Conservation (phyloP, 202 grass and related monocot genomes). For the Saccharum hybrid region DNA sequence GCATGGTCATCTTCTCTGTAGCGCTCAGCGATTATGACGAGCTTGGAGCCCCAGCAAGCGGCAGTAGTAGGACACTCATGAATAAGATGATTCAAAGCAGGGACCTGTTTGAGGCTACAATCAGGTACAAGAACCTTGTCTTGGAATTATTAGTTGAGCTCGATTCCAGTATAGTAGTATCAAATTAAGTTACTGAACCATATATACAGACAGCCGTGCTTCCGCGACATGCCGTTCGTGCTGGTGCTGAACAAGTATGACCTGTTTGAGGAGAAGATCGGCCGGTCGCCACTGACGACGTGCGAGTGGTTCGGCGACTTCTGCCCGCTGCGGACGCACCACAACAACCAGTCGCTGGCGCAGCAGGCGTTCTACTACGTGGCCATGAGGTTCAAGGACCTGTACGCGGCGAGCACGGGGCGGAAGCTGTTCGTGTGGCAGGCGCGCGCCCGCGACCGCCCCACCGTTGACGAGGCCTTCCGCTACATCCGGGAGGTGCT, state of each 20-base stretch:
- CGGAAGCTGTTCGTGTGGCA: conserved; percentile 95
- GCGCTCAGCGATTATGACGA: conserved; percentile 82
- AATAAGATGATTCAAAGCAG: conserved; percentile 96
- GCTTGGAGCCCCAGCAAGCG: conserved; percentile 53
- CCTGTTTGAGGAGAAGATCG: conserved; percentile 86
- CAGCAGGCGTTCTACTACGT: conserved; percentile 95
- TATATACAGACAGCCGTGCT: conserved; percentile 72
- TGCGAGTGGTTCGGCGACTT: conserved; percentile 96
- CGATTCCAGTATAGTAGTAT: neutral
- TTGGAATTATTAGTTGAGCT: neutral
- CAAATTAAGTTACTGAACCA: neutral
- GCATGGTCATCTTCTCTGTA: conserved; percentile 79
- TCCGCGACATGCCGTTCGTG: conserved; percentile 75
- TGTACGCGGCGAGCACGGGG: conserved; percentile 59
- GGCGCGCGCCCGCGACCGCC: conserved; percentile 70
- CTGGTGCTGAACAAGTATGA: conserved; percentile 97
- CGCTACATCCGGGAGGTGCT: conserved; percentile 87
- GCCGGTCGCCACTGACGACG: conserved; percentile 42
- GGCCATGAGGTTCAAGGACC: conserved; percentile 90
- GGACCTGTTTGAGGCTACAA: conserved; percentile 83
- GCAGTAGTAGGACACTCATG: conserved; percentile 47
- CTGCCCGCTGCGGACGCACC: conserved; percentile 70
- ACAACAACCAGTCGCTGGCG: conserved; percentile 78
- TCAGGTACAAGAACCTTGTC: conserved; percentile 58
- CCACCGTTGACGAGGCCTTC: conserved; percentile 80